These are phyloP conservation scores for Ambrosia trifida DNA, from an alignment of 129 eudicot species.

Conservation along the genomic window DNA sequence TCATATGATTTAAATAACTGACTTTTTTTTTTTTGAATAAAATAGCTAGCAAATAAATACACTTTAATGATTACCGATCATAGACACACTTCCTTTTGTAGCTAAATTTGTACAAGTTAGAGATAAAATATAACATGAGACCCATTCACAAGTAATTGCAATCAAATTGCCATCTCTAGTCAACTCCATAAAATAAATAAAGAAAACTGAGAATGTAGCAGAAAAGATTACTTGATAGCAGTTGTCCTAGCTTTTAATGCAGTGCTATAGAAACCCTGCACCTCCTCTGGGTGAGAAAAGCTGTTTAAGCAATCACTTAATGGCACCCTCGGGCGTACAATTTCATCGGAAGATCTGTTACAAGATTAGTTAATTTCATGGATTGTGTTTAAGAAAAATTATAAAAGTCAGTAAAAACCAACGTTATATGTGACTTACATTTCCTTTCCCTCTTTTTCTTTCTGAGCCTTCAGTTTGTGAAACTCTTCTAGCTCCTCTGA, in stretches of 20 bases:
- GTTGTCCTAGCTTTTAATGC: slow-evolving; percentile 77
- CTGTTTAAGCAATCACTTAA: slow-evolving; percentile 70
- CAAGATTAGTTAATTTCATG: background rate
- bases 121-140: background rate
- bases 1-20: background rate
- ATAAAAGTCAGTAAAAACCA: slow-evolving; percentile 9
- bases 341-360: slow-evolving; percentile 67
- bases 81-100: background rate
- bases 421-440: slow-evolving; percentile 47
- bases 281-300: slow-evolving; percentile 85
- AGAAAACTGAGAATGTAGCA: background rate
- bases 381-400: background rate
- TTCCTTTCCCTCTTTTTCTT: slow-evolving; percentile 60
- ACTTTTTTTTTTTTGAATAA: background rate
- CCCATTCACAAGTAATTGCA: background rate
- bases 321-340: slow-evolving; percentile 91
- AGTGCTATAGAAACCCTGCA: slow-evolving; percentile 81
- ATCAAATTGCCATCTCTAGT: background rate
- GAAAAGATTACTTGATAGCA: slow-evolving; percentile 68
- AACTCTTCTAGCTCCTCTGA: slow-evolving; percentile 78
- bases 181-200: background rate
- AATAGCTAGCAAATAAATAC: background rate
- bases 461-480: slow-evolving; percentile 55
- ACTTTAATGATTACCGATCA: background rate
- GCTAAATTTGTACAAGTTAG: background rate